These are phyloP conservation scores for Amanita brunnescens DNA, from an alignment of 768 basidiomycete genomes.

Conservation along the genomic window DNA sequence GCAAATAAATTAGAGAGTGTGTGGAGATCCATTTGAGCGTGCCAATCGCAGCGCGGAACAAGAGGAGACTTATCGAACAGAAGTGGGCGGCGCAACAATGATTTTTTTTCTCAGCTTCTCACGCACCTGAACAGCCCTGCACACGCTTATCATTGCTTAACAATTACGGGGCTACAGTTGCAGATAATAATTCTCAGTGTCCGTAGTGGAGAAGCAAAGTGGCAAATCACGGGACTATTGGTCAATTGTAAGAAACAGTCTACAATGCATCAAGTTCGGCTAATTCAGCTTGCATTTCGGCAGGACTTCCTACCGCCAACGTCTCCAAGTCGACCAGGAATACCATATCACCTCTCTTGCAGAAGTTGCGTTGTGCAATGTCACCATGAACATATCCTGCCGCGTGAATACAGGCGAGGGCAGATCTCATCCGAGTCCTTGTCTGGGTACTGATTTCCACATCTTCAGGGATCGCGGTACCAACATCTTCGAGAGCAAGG, in stretches of 20 bases:
- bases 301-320: slow-evolving; percentile 1
- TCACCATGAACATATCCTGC: slow-evolving; percentile 7
- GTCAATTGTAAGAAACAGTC: too few species aligned
- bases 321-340: slow-evolving; percentile 11
- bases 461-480: slow-evolving; percentile 9
- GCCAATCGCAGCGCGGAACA: background rate
- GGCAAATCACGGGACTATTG: too few species aligned
- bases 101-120: slow-evolving; percentile 8
- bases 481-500: slow-evolving; percentile 13
- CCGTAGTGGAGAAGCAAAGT: too few species aligned
- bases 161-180: too few species aligned
- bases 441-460: slow-evolving; percentile 2
- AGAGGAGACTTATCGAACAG: too few species aligned
- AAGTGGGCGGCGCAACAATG: slow-evolving; percentile 4
- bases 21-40: slow-evolving; percentile 57
- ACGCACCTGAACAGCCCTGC: background rate
- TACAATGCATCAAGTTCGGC: slow-evolving; percentile 1
- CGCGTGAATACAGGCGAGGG: slow-evolving; percentile 8
- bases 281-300: background rate
- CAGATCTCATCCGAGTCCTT: slow-evolving; percentile 7
- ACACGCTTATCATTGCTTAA: background rate
- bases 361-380: slow-evolving; percentile 13
- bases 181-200: too few species aligned
- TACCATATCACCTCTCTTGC: slow-evolving; percentile 7
- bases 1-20: slow-evolving; percentile 72